Percentiles rank a stretch among this genome's conserved stretches.
phyloP scores from a whole-genome alignment of 2,329 filamentous ascomycete species.

The Aureobasidium sp. region DNA sequence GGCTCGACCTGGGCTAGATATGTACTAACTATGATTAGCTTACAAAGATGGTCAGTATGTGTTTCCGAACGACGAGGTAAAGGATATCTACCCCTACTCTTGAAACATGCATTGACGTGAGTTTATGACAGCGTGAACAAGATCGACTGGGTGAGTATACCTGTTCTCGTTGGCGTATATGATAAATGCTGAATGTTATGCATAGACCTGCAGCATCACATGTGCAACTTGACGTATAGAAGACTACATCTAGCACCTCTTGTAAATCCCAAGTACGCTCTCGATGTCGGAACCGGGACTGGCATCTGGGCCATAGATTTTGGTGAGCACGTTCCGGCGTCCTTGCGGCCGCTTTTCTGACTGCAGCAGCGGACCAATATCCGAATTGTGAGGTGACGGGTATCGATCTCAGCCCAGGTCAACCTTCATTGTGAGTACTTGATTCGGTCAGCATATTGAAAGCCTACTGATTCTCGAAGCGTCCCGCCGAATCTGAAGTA shows the following conservation, averaged over 20 bases:
- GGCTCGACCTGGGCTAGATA: not conserved
- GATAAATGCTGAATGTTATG: not conserved
- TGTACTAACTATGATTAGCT: slow-evolving; percentile 20
- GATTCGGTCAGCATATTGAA: too few species aligned
- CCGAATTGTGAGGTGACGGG: slow-evolving; percentile 38
- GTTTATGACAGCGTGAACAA: slow-evolving; percentile 27
- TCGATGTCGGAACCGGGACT: slow-evolving; percentile 49
- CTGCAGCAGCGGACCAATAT: slow-evolving; percentile 33
- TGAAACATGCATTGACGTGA: not conserved
- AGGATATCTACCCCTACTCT: not conserved
- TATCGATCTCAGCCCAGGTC: slow-evolving; percentile 44
- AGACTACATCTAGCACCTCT: slow-evolving; percentile 42
- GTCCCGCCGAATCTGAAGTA: slow-evolving; percentile 56
- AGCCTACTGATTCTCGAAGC: slow-evolving; percentile 23
- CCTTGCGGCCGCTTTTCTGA: not conserved
- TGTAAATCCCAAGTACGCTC: slow-evolving; percentile 34
- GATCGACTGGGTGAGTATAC: slow-evolving; percentile 26
- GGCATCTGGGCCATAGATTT: slow-evolving; percentile 54
- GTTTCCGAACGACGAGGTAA: slow-evolving; percentile 35
- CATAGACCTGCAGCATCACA: slow-evolving; percentile 34
- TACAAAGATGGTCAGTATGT: slow-evolving; percentile 37
- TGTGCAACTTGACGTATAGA: slow-evolving; percentile 44
- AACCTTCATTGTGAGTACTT: slow-evolving; percentile 36
- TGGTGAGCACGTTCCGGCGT: slow-evolving; percentile 25
- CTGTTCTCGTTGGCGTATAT: too few species aligned